Evolutionary conservation across 345 rosid species (phyloP), one percentile per base, ranked within the genome.

Genomic region (Pistacia vera): DNA sequence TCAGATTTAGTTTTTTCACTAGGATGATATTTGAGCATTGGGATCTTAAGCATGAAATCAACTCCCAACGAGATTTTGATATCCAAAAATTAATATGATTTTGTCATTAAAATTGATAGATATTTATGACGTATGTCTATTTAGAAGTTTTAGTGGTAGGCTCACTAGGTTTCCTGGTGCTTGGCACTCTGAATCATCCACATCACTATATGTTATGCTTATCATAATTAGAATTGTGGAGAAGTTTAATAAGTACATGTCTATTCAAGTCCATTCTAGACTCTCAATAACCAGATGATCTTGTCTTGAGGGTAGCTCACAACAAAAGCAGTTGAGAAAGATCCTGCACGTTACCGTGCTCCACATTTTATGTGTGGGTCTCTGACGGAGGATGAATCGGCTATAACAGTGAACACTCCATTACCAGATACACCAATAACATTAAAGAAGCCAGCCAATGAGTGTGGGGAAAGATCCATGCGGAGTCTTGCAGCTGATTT

Each of bases 311-410:
- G 14, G 70, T 71, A 91, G 97, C 90, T 96, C 63, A 91, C 97
- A 9, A 68, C 77, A 20, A 87, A 88, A 82, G 88, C 90, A 41
- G 95, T 90, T 76, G 95, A 90, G 69, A 93, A 94, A 82, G 88
- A 87, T 80, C 78, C 83, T 55, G 54, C 88, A 18, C 86, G 93
- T 79, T n/a, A 97, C 76, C 88, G 94, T 18, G 77, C 90, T 66
- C 90, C 90, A 5, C 97, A 94, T 75, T 94, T 90, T 75, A 81
- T 76, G 28, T 90, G 97, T 38, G 91, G 93, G 11, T 85, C 87
- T 38, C 35, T 92, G 76, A 82, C 85, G 3, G 87, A 85, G 80
- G 92, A 83, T 51, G 85, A 81, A 75, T 84, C 90, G 9, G 81
- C 86, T 25, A 76, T 92, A 71, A 72, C 65, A 63, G 81, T 91